These are phyloP conservation scores for Candida xyloterini DNA, from an alignment of 805 yeast species.

Conservation along the genomic window DNA sequence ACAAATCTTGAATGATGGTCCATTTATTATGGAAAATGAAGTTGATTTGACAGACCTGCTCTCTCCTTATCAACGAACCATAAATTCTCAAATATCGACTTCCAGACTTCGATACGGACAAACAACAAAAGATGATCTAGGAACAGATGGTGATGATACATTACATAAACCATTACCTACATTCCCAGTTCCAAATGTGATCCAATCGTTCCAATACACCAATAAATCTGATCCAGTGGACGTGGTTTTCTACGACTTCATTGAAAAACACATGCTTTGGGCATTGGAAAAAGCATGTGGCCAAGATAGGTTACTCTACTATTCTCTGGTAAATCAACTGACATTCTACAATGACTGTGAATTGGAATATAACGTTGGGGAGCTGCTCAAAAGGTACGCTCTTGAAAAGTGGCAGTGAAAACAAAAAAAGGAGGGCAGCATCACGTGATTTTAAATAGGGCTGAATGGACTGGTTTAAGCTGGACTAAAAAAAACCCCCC, in stretches of 20 bases:
- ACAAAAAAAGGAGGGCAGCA: background rate
- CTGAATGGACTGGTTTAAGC: conserved; percentile 4
- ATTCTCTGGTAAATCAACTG: conserved; percentile 12
- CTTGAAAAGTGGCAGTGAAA: conserved; percentile 30
- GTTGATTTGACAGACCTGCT: conserved; percentile 14
- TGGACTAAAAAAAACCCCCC: conserved; percentile 3
- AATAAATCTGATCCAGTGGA: conserved; percentile 43
- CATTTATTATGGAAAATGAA: conserved; percentile 30
- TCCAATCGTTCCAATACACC: conserved; percentile 46
- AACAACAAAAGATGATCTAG: conserved; percentile 80
- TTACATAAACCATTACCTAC: conserved; percentile 56
- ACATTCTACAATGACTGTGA: conserved; percentile 32
- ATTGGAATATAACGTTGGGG: conserved; percentile 41
- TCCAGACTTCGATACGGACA: conserved; percentile 56
- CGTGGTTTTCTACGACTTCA: conserved; percentile 76
- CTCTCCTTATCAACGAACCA: conserved; percentile 27
- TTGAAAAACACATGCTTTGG: conserved; percentile 37
- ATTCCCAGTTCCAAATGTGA: conserved; percentile 75
- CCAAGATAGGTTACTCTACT: conserved; percentile 12
- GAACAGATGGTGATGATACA: conserved; percentile 84
- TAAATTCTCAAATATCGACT: conserved; percentile 7
- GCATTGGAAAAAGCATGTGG: conserved; percentile 27
- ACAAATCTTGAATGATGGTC: conserved; percentile 53
- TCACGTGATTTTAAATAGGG: conserved; percentile 6
- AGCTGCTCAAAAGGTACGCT: conserved; percentile 42